These are phyloP conservation scores for Colletotrichum incanum DNA, from an alignment of 2,329 filamentous ascomycete genomes.

Conservation along the genomic window DNA sequence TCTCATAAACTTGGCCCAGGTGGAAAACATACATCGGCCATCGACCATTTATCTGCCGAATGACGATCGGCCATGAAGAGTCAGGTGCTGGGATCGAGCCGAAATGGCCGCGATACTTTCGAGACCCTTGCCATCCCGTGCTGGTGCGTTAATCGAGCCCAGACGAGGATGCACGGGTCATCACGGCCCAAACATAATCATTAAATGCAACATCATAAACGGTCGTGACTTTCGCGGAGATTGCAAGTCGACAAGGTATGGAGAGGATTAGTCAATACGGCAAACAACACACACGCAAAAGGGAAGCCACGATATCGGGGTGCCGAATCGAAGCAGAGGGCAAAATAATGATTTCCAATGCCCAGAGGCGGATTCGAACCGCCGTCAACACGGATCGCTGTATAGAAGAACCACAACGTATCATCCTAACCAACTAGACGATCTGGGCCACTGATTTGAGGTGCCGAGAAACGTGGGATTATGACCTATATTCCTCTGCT, in stretches of 20 bases:
- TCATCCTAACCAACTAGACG: slow-evolving; percentile 46
- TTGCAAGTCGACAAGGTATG: background rate
- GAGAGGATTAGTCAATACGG: background rate
- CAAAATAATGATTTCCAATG: background rate
- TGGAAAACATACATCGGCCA: background rate
- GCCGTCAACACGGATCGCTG: slow-evolving; percentile 44
- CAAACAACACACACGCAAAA: too few species aligned
- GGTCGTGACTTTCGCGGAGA: background rate
- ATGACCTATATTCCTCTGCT: background rate
- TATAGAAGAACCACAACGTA: slow-evolving; percentile 44
- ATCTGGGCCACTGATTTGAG: slow-evolving; percentile 33
- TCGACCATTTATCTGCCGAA: slow-evolving; percentile 17
- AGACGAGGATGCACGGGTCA: background rate
- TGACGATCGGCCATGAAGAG: slow-evolving; percentile 30
- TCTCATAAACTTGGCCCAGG: background rate
- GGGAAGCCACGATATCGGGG: background rate
- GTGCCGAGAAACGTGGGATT: fast-evolving
- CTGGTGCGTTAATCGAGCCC: slow-evolving; percentile 6
- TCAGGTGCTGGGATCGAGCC: slow-evolving; percentile 30
- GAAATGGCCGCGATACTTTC: slow-evolving; percentile 30
- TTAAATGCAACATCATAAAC: slow-evolving; percentile 3
- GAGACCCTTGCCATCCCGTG: slow-evolving; percentile 22
- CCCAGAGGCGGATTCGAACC: slow-evolving; percentile 46
- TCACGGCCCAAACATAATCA: background rate
- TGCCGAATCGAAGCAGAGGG: fast-evolving